phyloP scores from a whole-genome alignment of 306 rosid genomes.

The Malus orientalis region DNA sequence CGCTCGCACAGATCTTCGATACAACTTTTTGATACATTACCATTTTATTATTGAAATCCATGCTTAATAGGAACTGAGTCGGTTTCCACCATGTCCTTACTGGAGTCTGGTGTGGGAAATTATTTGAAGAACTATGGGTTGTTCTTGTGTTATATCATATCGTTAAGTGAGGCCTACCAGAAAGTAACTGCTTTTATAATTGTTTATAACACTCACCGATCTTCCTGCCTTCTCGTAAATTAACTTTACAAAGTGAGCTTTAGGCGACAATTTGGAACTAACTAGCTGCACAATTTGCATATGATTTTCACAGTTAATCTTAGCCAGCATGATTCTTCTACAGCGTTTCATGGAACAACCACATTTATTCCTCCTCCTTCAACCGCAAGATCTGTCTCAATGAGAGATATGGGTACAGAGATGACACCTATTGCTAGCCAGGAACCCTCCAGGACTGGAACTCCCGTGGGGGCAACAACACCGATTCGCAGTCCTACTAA shows the following conservation, averaged over 20 bases:
- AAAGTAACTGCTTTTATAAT: background rate
- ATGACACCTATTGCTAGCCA: conserved; percentile 99
- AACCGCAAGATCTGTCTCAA: conserved; percentile 92
- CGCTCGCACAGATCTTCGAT: too few species aligned
- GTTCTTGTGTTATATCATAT: background rate
- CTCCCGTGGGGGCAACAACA: conserved; percentile 91
- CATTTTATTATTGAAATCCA: background rate
- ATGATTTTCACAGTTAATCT: conserved; percentile 54
- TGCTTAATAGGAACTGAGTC: background rate
- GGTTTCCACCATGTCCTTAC: background rate
- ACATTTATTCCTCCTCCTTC: conserved; percentile 84
- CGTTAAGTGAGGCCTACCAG: background rate
- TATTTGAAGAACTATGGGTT: background rate
- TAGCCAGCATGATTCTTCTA: conserved; percentile 73
- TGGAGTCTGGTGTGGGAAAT: background rate
- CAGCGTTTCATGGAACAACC: conserved; percentile 60
- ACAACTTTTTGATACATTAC: background rate
- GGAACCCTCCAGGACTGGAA: conserved; percentile 95
- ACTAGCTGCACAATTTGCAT: background rate
- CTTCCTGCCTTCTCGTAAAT: background rate
- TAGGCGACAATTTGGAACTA: background rate
- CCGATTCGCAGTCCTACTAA: conserved; percentile 82
- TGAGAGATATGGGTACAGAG: conserved; percentile 99
- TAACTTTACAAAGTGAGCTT: background rate
- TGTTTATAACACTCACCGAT: background rate